Percentiles rank a stretch among this genome's conserved stretches.
These are phyloP conservation scores for Alloascoidea africana DNA, from an alignment of 805 yeast genomes.

Conservation along the genomic window DNA sequence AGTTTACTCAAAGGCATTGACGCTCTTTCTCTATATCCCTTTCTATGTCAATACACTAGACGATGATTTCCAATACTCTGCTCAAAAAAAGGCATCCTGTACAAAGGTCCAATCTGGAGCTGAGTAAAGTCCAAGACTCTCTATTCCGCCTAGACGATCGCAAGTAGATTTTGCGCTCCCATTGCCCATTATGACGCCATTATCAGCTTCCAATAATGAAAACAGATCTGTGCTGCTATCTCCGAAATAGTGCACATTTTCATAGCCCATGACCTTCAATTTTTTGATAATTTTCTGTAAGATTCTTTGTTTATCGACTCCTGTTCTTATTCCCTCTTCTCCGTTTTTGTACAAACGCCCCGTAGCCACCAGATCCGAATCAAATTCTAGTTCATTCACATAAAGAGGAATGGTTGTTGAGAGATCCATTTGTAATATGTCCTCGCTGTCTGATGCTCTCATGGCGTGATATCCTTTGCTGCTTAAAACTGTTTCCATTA, in stretches of 20 bases:
- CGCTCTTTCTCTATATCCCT: too few species aligned
- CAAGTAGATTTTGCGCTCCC: not conserved
- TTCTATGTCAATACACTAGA: too few species aligned
- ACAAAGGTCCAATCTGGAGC: too few species aligned
- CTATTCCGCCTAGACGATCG: not conserved
- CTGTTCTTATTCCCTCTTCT: slow-evolving; percentile 28
- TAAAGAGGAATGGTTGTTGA: slow-evolving; percentile 17
- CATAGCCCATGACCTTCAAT: slow-evolving; percentile 6
- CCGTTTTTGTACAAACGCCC: slow-evolving; percentile 12
- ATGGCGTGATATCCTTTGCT: slow-evolving; percentile 11
- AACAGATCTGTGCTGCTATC: slow-evolving; percentile 48
- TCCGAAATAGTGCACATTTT: slow-evolving; percentile 32
- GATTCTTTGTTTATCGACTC: slow-evolving; percentile 30
- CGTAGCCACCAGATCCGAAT: slow-evolving; percentile 12
- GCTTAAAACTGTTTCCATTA: slow-evolving; percentile 23
- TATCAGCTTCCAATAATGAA: slow-evolving; percentile 29
- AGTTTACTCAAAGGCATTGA: too few species aligned
- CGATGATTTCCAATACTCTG: too few species aligned
- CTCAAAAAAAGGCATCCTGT: too few species aligned
- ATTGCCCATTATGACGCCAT: slow-evolving; percentile 27
- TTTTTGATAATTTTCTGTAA: slow-evolving; percentile 11
- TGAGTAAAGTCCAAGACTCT: too few species aligned
- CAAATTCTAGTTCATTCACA: slow-evolving; percentile 36
- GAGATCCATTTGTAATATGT: slow-evolving; percentile 3
- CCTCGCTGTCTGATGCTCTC: too few species aligned